Evolutionary conservation across 148 eudicot species (phyloP).

Genomic region (Camellia granthamiana): DNA sequence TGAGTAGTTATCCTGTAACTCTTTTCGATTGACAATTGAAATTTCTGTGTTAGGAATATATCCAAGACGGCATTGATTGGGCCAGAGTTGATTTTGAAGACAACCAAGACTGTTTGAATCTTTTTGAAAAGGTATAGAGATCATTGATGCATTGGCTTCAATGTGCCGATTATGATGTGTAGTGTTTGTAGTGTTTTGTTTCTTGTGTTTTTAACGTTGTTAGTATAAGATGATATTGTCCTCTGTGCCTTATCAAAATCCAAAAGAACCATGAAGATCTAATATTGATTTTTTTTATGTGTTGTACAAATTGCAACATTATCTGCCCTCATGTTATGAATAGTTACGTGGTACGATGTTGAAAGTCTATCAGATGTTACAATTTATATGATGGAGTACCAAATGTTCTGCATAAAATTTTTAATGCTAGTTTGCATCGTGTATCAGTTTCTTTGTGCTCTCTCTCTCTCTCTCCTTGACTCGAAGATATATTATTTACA

Average conservation of each 20-base stretch:
- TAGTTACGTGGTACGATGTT: conserved; percentile 6
- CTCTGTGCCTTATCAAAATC: not conserved
- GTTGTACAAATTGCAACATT: not conserved
- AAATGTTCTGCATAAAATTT: not conserved
- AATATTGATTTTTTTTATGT: not conserved
- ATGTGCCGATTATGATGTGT: not conserved
- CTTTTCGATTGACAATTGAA: not conserved
- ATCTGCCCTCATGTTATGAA: not conserved
- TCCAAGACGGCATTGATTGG: conserved; percentile 99
- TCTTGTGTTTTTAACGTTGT: not conserved
- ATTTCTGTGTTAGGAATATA: conserved; percentile 67
- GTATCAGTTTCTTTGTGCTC: not conserved
- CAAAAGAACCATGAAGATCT: not conserved
- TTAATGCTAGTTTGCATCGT: not conserved
- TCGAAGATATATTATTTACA: not conserved
- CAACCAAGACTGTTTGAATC: conserved; percentile 91
- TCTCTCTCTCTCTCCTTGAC: not conserved
- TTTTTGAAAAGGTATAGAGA: conserved; percentile 78
- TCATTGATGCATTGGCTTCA: conserved; percentile 5
- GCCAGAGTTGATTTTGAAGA: conserved; percentile 93
- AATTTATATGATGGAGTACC: not conserved
- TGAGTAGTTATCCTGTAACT: not conserved
- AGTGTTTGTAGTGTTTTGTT: not conserved
- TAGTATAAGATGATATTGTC: not conserved
- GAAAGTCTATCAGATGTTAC: conserved; percentile 1